Evolutionary conservation across 768 basidiomycete species (phyloP).

Genomic region (Xerocomellus amylosporus): DNA sequence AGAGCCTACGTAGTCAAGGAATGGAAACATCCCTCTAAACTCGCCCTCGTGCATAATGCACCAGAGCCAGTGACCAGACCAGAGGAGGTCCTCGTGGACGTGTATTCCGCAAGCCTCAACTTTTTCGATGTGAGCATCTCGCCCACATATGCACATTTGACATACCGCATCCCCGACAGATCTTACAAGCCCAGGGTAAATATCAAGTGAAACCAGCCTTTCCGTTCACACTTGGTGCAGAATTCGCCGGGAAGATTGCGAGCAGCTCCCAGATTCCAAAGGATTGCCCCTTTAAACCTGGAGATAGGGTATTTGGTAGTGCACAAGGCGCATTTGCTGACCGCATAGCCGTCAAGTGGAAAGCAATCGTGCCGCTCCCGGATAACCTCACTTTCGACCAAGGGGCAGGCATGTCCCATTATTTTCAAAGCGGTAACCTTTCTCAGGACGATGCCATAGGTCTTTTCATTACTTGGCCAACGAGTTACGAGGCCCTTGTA

Average conservation of each 20-base stretch:
- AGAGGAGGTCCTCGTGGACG: slow-evolving; percentile 67
- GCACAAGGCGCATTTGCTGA: slow-evolving; percentile 81
- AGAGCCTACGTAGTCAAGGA: slow-evolving; percentile 73
- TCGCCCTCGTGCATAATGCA: slow-evolving; percentile 49
- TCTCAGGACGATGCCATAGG: slow-evolving; percentile 40
- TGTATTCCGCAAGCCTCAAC: slow-evolving; percentile 73
- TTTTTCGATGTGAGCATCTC: slow-evolving; percentile 60
- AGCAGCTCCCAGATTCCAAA: slow-evolving; percentile 69
- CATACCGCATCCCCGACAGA: slow-evolving; percentile 39
- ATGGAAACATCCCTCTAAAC: slow-evolving; percentile 65
- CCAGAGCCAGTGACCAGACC: slow-evolving; percentile 53
- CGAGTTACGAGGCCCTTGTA: slow-evolving; percentile 88
- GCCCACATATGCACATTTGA: slow-evolving; percentile 10
- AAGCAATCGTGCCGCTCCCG: slow-evolving; percentile 62
- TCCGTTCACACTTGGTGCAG: slow-evolving; percentile 81
- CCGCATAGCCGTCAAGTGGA: slow-evolving; percentile 55
- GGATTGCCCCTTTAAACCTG: slow-evolving; percentile 74
- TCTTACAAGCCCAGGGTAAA: slow-evolving; percentile 86
- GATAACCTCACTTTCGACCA: slow-evolving; percentile 76
- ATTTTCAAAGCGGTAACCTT: neutral
- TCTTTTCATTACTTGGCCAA: slow-evolving; percentile 86
- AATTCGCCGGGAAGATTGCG: slow-evolving; percentile 82
- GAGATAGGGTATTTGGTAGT: slow-evolving; percentile 87
- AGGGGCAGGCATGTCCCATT: slow-evolving; percentile 62
- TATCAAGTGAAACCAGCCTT: slow-evolving; percentile 81